A percentile compares a stretch with the other conserved stretches of the same genome.
Conservation (phyloP, 169 alveolate genomes). For the Miamiensis avidus region DNA sequence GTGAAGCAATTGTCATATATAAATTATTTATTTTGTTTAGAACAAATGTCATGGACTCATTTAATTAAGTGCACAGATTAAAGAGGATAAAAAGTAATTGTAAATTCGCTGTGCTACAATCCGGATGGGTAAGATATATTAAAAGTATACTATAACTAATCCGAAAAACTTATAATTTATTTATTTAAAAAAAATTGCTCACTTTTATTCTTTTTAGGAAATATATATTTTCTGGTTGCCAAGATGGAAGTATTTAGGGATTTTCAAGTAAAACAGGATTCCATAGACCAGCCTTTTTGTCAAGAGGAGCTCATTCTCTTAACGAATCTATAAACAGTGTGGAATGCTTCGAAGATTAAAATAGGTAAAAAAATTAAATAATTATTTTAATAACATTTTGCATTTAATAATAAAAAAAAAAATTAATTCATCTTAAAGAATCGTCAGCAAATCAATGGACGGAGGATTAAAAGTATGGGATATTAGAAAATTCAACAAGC, state of each 20-base stretch:
- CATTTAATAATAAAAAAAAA: too few relatives aligned
- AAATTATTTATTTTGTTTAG: not conserved
- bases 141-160: too few relatives aligned
- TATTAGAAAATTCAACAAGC: conserved; percentile 19
- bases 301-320: not conserved
- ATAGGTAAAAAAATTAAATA: not conserved
- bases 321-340: not conserved
- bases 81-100: conserved; percentile 13
- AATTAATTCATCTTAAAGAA: not conserved
- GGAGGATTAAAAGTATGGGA: conserved; percentile 18
- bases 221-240: not conserved
- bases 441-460: conserved; percentile 9
- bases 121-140: conserved; percentile 5
- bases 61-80: conserved; percentile 17
- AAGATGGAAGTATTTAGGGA: not conserved
- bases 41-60: conserved; percentile 14
- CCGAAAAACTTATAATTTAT: too few relatives aligned
- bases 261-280: not conserved
- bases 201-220: too few relatives aligned
- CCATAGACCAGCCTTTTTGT: not conserved
- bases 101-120: conserved; percentile 10
- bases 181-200: not conserved
- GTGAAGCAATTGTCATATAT: too few relatives aligned
- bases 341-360: not conserved
- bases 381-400: too few relatives aligned